Base-by-base conservation (phyloP, 169 alveolate species). In the Neospora caninum region DNA sequence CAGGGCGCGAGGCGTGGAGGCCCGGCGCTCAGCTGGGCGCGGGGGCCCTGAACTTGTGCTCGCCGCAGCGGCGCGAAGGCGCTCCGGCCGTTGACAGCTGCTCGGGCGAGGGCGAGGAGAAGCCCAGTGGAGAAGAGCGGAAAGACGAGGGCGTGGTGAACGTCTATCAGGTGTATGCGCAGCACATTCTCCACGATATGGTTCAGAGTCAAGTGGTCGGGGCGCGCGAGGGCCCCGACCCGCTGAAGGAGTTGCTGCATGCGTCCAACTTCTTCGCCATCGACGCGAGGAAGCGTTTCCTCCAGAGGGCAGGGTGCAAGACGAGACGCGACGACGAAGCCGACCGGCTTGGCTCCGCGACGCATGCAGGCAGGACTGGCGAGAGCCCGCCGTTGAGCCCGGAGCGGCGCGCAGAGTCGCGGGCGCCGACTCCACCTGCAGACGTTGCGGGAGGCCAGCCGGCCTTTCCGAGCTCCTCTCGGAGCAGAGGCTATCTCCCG, bases 201-300 rank as follows among this genome's bases (percentile, higher is more conserved):
- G 84, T 18, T 1, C 84, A 73, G 84, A 73, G 84, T 31, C 49
- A 36, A 43, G 84, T 73, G 84, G 84, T 43, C n/a, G 84, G 84
- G 27, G 84, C 84, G 41, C 49, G 84, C n/a, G 42, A 73, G 43
- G 42, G n/a, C 1, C 43, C 43, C 7, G 39, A 73, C 84, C 73
- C 73, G 31, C n/a, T 64, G 73, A 64, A 64, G 73, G 73, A 73
- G 84, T 43, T 34, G 84, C 49, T 34, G 42, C 49, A 22, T 13
- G 84, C 27, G 84, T 34, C 49, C 9, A 73, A 36, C 42, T 31
- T 34, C 49, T 31, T 34, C 84, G 84, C 84, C 45, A 34, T 31
- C 39, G 42, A 73, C 39, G 84, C 49, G 2, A 18, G 42, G 25
- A 73, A 36, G 27, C 39, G 84, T 10, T 43, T 31, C 49, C 39